Evolutionary conservation across 164 flowering plant species (phyloP), one percentile per base, ranked within the genome.

Genomic region (Magnolia kwangsiensis): DNA sequence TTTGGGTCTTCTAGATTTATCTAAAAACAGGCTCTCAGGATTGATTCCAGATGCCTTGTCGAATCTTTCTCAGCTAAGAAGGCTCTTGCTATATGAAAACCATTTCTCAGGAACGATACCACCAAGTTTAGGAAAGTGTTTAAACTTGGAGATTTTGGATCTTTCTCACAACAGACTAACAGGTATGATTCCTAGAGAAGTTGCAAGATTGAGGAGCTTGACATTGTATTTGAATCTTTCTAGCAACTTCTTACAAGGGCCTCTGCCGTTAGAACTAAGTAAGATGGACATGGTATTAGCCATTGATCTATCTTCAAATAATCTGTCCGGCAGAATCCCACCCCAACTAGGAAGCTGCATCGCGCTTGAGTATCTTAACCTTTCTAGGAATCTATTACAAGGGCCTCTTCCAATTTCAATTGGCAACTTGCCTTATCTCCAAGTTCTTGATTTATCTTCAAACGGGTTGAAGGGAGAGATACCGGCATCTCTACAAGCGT

Each of bases 261-360:
- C 89, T 20, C 72, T 93, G 49, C 98, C 98, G 0, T 63, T 92
- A 21, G 93, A 93, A 90, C 84, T 95, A 23, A 91, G 96, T 69
- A 92, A 93, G 80, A 92, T 95, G 97, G 95, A 90, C 69, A 93
- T 93, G 97, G 90, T 95, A 16, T 79, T 90, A 21, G 92, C 92
- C 18, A 86, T 93, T 24, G 98, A 95, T 81, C 72, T 95, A 7
- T 95, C 97, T 14, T 85, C 82, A 1, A 95, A 95, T 82, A 85
- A 86, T 50, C 81, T 95, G 69, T 86, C 93, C 0, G 89, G 92
- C 16, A 59, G 75, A 8, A 86, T 95, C 29, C 95, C 97, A 0
- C 72, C 96, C 7, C 98, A 95, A 66, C 89, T 95, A 18, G 91
- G 86, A 63, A 88, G 89, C 82, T 93, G 98, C 86, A 88, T 93